Evolutionary conservation across 805 yeast species (phyloP).

Genomic region (Ogataea wickerhamii): DNA sequence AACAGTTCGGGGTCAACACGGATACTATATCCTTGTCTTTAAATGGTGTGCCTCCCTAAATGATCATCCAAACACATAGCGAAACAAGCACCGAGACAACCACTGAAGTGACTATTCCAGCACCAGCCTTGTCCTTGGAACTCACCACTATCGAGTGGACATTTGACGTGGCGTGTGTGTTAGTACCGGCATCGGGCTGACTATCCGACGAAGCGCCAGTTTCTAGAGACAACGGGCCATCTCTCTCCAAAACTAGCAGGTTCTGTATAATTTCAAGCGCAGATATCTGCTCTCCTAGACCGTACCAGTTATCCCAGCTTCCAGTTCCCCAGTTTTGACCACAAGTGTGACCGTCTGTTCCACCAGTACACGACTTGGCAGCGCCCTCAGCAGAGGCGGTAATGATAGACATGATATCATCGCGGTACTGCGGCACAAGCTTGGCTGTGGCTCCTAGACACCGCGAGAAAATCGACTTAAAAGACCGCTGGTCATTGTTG

Average conservation of each 20-base stretch:
- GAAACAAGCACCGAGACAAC: slow-evolving; percentile 58
- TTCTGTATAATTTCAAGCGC: slow-evolving; percentile 65
- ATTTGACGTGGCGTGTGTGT: slow-evolving; percentile 46
- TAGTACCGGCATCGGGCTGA: slow-evolving; percentile 40
- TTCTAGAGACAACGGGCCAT: slow-evolving; percentile 58
- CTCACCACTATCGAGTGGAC: slow-evolving; percentile 46
- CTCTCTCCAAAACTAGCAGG: slow-evolving; percentile 35
- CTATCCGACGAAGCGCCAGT: slow-evolving; percentile 61
- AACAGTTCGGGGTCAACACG: no score
- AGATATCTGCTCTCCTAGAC: slow-evolving; percentile 81
- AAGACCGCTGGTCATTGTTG: slow-evolving; percentile 74
- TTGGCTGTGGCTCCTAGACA: slow-evolving; percentile 55
- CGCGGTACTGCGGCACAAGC: slow-evolving; percentile 48
- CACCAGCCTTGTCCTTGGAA: slow-evolving; percentile 77
- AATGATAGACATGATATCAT: slow-evolving; percentile 34
- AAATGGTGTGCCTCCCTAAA: no score
- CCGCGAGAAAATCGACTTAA: slow-evolving; percentile 66
- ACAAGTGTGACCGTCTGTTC: slow-evolving; percentile 82
- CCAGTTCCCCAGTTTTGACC: slow-evolving; percentile 65
- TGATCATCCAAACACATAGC: slow-evolving; percentile 73
- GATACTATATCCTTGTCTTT: no score
- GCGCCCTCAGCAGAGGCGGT: slow-evolving; percentile 61
- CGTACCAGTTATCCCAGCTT: slow-evolving; percentile 65
- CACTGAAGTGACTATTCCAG: slow-evolving; percentile 80
- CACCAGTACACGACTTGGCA: slow-evolving; percentile 77